phyloP scores from a whole-genome alignment of 306 rosid species.

The Ormosia emarginata region DNA sequence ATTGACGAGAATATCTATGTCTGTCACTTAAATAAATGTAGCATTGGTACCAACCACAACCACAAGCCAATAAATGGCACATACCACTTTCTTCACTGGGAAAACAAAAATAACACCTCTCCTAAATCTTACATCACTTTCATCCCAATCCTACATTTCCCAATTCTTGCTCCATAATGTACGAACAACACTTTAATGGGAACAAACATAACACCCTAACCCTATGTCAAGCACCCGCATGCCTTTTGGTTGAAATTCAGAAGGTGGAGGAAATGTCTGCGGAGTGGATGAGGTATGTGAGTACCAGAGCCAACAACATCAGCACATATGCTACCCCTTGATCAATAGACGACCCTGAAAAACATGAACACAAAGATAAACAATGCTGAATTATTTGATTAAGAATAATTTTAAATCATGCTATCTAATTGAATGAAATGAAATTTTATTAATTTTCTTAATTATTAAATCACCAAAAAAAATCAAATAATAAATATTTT shows the following conservation, averaged over 20 bases:
- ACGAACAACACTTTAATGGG: not conserved
- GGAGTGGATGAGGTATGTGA: constrained; percentile 61
- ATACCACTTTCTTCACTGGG: not conserved
- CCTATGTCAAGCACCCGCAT: not conserved
- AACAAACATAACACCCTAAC: not conserved
- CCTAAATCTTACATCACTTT: not conserved
- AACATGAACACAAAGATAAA: not conserved
- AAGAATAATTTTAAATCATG: no score
- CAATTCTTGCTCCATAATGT: not conserved
- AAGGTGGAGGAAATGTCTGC: constrained; percentile 40
- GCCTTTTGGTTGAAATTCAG: constrained; percentile 7
- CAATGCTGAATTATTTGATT: not conserved
- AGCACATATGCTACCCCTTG: constrained; percentile 68
- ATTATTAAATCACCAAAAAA: no score
- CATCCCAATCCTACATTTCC: not conserved
- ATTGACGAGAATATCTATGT: not conserved
- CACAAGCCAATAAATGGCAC: not conserved
- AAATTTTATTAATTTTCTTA: no score
- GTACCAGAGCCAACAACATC: constrained; percentile 55
- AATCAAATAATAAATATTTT: no score
- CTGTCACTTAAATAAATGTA: not conserved
- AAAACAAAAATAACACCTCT: constrained; percentile 1
- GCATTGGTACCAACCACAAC: not conserved
- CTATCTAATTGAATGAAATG: no score
- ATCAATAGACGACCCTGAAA: constrained; percentile 57